Conservation (phyloP, 768 basidiomycete genomes). For the Termitomyces sp. region DNA sequence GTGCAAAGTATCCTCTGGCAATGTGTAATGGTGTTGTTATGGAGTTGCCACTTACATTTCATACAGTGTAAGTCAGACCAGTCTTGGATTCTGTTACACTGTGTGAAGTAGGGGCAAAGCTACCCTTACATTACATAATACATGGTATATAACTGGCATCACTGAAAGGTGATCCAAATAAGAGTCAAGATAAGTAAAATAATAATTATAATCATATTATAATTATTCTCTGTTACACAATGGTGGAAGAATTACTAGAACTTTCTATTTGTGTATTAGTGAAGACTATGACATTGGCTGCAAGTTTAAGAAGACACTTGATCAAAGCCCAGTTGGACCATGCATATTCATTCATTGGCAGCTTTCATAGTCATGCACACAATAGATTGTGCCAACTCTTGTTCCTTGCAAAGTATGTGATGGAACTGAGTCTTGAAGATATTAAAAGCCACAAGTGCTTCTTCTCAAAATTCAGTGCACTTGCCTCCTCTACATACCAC, state of each 20-base stretch:
- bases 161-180: too few species aligned
- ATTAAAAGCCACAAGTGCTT: slow-evolving; percentile 23
- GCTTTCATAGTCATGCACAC: slow-evolving; percentile 25
- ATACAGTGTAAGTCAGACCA: too few species aligned
- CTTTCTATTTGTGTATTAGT: slow-evolving; percentile 11
- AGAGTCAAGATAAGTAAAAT: too few species aligned
- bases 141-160: too few species aligned
- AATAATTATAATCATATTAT: too few species aligned
- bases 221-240: too few species aligned
- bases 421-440: slow-evolving; percentile 24
- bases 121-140: too few species aligned
- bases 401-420: slow-evolving; percentile 18
- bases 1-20: slow-evolving; percentile 25
- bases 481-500: slow-evolving; percentile 17
- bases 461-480: slow-evolving; percentile 23
- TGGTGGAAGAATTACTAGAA: slow-evolving; percentile 12
- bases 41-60: too few species aligned
- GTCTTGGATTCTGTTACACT: too few species aligned
- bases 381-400: slow-evolving; percentile 22
- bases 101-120: too few species aligned
- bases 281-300: slow-evolving; percentile 26
- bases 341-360: slow-evolving; percentile 10
- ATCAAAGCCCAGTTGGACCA: slow-evolving; percentile 14
- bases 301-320: slow-evolving; percentile 20
- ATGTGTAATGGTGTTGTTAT: too few species aligned